Base-by-base conservation (phyloP, 1,284 basidiomycete genomes). In the Cutaneotrichosporon cavernicola region DNA sequence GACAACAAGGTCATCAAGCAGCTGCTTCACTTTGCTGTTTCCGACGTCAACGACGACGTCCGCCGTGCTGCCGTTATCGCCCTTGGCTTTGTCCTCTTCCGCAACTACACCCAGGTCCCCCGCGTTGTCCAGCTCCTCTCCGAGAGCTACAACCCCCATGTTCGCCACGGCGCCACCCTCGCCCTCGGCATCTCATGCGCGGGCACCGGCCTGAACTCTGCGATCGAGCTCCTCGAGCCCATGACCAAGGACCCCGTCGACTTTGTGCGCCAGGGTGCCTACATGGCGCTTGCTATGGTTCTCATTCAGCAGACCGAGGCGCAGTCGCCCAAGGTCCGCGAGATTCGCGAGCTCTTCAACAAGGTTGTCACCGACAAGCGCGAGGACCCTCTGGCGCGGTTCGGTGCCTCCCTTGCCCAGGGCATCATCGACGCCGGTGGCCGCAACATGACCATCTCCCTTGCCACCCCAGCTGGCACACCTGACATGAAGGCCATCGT, bases 101-200 rank as follows among this genome's bases (percentile, higher is more conserved):
- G 96, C 82, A 96, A 92, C 77, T 92, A 95, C 22, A 86, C 86
- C 13, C 92, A 96, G 81, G 93, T 98, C 1, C 95, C 95, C 18
- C 85, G 95, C 61, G 91, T 97, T 61, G 94, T 98, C 5, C 94
- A 97, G 79, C 86, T 98, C 16, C 83, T 98, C 62, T 92, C 91
- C 70, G 95, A 98, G 83, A 96, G 92, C 75, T 98, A 97, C 81
- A 98, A 97, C 77, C 94, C 95, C n/a, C 93, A 97, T 76, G 94
- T 98, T 32, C 87, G 95, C 50, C 97, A 94, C 72, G 94, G 94
- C 72, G 94, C 94, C 36, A 96, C 95, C 4, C 85, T 98, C 50
- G 94, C 94, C 32, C 84, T 64, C 18, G 94, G 94, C 72, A 93
- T 98, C 70, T 91, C 94, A 18, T 98, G 94, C 73, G 94, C 95